Evolutionary conservation across 371 early-diverging fungal genomes (phyloP), one percentile per base, ranked within the genome.

Genomic region (Quaeritorhiza haematococci): DNA sequence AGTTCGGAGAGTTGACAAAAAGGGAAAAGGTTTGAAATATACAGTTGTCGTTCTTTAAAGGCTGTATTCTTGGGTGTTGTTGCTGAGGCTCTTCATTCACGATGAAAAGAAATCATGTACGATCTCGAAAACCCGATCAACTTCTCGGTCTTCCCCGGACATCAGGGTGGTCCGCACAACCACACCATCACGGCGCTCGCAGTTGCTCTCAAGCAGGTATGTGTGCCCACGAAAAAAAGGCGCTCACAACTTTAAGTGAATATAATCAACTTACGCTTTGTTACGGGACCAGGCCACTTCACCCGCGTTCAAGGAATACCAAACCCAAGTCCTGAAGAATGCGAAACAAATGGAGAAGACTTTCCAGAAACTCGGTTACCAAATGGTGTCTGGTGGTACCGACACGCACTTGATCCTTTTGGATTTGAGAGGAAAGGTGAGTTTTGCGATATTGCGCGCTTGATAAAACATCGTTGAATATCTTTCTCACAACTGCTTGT

Each of bases 151-250:
- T 99, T 99, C 82, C 99, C 99, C 17, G 95, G 97, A 35, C 93
- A 94, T 70, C 98, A 99, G 76, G 99, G 99, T 59, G 99, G 99
- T 5, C 98, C 99, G 32, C 99, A 99, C 80, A 98, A 99, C 84
- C 95, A 99, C 80, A 98, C 98, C 46, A 99, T 99, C 59, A 83
- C 94, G 30, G 98, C 98, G 15, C 75, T 98, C 56, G 90, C 99
- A 24, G 98, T 97, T 33, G 97, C 98, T 0, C 77, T 99, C 55
- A 91, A 96, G 73, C 95, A 98, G 78, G 96, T 90, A 23, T 84
- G 83, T 41, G 74, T 15, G 17, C 2, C 7, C 10, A 28, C 15
- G 33, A n/a, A n/a, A 17, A 26, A 17, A 15, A 32, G 29, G 19
- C 49, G 28, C 52, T 28, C 32, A 28, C n/a, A n/a, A n/a, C n/a